These are phyloP conservation scores for Medicago arabica DNA, from an alignment of 306 rosid genomes.

Conservation along the genomic window DNA sequence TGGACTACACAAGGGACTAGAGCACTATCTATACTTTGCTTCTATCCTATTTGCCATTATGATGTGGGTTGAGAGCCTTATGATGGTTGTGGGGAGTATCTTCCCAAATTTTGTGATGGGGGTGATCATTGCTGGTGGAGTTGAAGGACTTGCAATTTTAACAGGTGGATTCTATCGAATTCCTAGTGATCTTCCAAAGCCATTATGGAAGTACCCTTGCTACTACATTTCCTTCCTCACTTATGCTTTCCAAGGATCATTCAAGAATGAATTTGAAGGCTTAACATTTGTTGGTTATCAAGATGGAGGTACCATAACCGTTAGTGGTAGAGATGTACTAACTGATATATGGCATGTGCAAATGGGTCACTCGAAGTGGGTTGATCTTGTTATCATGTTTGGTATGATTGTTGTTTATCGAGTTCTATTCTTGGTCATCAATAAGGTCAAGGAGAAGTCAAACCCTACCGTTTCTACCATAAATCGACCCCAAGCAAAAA, in stretches of 20 bases:
- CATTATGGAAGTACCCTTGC: conserved; percentile 63
- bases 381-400: conserved; percentile 61
- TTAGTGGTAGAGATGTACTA: conserved; percentile 53
- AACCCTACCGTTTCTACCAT: conserved; percentile 33
- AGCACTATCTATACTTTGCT: conserved; percentile 53
- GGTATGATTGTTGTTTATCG: conserved; percentile 67
- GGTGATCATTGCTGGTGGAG: conserved; percentile 59
- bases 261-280: conserved; percentile 71
- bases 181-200: conserved; percentile 61
- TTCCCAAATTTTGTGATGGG: conserved; percentile 66
- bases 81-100: conserved; percentile 71
- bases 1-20: conserved; percentile 52
- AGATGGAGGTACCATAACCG: conserved; percentile 1
- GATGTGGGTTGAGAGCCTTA: conserved; percentile 67
- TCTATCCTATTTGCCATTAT: conserved; percentile 48
- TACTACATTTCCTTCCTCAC: conserved; percentile 60
- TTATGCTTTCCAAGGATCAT: conserved; percentile 62
- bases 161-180: conserved; percentile 60
- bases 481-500: neutral
- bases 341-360: conserved; percentile 60
- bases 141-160: conserved; percentile 63
- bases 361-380: conserved; percentile 66
- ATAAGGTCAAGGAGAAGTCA: conserved; percentile 52
- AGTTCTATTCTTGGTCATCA: conserved; percentile 52
- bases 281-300: conserved; percentile 43